These are phyloP conservation scores for Aspergillus bertholletiae DNA, from an alignment of 495 filamentous ascomycete species.

Conservation along the genomic window DNA sequence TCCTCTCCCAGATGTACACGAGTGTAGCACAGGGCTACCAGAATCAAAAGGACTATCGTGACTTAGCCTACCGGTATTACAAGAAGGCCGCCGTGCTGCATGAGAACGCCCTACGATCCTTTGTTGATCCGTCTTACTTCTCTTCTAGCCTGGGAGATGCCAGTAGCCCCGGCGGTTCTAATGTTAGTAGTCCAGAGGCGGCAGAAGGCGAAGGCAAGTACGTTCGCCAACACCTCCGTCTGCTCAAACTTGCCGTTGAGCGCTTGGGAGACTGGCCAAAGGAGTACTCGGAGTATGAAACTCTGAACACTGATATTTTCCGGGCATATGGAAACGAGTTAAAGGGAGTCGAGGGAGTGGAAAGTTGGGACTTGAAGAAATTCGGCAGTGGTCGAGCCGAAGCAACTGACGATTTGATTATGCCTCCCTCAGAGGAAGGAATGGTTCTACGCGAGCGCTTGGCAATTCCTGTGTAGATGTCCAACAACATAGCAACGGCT, in stretches of 20 bases:
- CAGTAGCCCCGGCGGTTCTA: slow-evolving; percentile 10
- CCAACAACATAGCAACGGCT: no score
- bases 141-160: slow-evolving; percentile 9
- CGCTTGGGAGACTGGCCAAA: slow-evolving; percentile 40
- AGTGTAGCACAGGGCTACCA: slow-evolving; percentile 33
- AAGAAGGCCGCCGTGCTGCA: slow-evolving; percentile 36
- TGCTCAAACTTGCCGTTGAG: slow-evolving; percentile 37
- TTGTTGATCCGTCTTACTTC: slow-evolving; percentile 28
- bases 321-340: slow-evolving; percentile 22
- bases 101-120: slow-evolving; percentile 34
- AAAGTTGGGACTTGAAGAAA: slow-evolving; percentile 36
- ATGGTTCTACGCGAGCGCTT: not conserved
- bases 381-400: slow-evolving; percentile 30
- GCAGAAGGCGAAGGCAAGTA: slow-evolving; percentile 24
- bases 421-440: not conserved
- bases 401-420: slow-evolving; percentile 22
- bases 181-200: slow-evolving; percentile 6
- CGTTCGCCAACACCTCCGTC: slow-evolving; percentile 33
- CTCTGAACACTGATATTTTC: slow-evolving; percentile 15
- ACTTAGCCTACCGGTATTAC: slow-evolving; percentile 37
- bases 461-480: slow-evolving; percentile 3
- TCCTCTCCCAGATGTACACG: slow-evolving; percentile 38
- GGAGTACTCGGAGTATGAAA: slow-evolving; percentile 33
- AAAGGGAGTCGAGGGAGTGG: slow-evolving; percentile 29
- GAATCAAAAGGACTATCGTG: slow-evolving; percentile 25